These are phyloP conservation scores for Linnemannia schmuckeri DNA, from an alignment of 192 early-diverging fungal genomes.

Conservation along the genomic window DNA sequence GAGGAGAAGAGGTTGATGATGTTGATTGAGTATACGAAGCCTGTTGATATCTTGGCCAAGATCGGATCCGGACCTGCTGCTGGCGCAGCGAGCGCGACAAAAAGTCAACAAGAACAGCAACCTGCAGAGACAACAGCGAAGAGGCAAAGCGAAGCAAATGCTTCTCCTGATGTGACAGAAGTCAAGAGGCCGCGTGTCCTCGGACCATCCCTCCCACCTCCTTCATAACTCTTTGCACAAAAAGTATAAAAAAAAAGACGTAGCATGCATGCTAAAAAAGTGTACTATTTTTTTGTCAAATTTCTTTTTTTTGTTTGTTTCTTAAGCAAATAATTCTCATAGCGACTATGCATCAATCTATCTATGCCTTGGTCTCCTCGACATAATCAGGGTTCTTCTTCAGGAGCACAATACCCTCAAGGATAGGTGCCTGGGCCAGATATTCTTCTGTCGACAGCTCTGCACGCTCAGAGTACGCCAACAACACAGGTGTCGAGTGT, in stretches of 20 bases:
- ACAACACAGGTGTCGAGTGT: constrained; percentile 95
- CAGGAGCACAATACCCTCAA: constrained; percentile 98
- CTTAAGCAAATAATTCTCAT: not conserved
- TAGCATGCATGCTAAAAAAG: not conserved
- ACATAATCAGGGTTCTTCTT: constrained; percentile 93
- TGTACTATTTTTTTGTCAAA: not conserved
- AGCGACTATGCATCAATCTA: not conserved
- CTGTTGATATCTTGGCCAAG: constrained; percentile 55
- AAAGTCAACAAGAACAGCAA: not conserved
- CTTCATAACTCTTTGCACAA: constrained; percentile 3
- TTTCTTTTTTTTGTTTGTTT: not conserved
- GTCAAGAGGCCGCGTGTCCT: constrained; percentile 29
- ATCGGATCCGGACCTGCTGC: constrained; percentile 11
- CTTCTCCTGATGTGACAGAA: not conserved
- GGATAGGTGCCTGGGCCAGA: constrained; percentile 82
- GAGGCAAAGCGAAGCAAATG: not conserved
- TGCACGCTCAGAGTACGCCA: constrained; percentile 96
- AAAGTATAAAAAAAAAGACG: not conserved
- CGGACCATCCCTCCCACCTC: constrained; percentile 33
- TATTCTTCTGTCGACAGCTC: constrained; percentile 99
- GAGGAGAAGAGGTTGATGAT: constrained; percentile 57
- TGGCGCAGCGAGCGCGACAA: not conserved
- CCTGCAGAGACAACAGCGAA: not conserved
- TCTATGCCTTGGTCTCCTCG: constrained; percentile 74
- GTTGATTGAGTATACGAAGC: constrained; percentile 65